Evolutionary conservation across 768 basidiomycete species (phyloP).

Genomic region (Naematelia aurantialba): DNA sequence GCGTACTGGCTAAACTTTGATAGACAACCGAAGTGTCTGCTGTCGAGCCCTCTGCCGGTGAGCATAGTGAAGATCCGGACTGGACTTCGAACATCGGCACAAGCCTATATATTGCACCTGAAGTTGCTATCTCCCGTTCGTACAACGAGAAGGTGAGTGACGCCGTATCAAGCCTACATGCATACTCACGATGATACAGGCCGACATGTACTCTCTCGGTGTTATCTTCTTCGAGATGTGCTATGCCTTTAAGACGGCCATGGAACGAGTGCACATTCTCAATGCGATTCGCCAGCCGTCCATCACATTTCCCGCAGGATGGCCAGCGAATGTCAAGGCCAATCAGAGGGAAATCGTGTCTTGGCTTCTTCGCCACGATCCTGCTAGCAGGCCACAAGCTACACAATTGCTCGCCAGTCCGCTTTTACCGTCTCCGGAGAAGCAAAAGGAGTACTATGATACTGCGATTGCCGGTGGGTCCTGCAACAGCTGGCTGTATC

Average conservation of each 20-base stretch:
- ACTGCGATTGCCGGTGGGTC: slow-evolving; percentile 68
- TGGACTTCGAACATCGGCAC: slow-evolving; percentile 67
- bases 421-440: slow-evolving; percentile 68
- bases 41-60: slow-evolving; percentile 16
- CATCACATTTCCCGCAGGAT: slow-evolving; percentile 71
- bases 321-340: slow-evolving; percentile 59
- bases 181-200: slow-evolving; percentile 41
- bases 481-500: no score
- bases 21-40: slow-evolving; percentile 34
- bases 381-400: slow-evolving; percentile 71
- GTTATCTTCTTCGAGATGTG: slow-evolving; percentile 99
- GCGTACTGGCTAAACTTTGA: no score
- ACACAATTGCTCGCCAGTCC: slow-evolving; percentile 76
- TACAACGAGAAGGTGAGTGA: slow-evolving; percentile 62
- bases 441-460: slow-evolving; percentile 81
- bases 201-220: slow-evolving; percentile 91
- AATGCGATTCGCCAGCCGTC: slow-evolving; percentile 69
- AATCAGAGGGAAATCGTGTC: slow-evolving; percentile 70
- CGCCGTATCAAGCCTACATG: not conserved
- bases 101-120: slow-evolving; percentile 85
- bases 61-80: slow-evolving; percentile 28
- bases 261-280: slow-evolving; percentile 79
- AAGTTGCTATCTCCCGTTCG: slow-evolving; percentile 56
- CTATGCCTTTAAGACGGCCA: slow-evolving; percentile 67
- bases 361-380: slow-evolving; percentile 76